Conservation (phyloP, 1,284 basidiomycete genomes). For the Calocybe gambosa region DNA sequence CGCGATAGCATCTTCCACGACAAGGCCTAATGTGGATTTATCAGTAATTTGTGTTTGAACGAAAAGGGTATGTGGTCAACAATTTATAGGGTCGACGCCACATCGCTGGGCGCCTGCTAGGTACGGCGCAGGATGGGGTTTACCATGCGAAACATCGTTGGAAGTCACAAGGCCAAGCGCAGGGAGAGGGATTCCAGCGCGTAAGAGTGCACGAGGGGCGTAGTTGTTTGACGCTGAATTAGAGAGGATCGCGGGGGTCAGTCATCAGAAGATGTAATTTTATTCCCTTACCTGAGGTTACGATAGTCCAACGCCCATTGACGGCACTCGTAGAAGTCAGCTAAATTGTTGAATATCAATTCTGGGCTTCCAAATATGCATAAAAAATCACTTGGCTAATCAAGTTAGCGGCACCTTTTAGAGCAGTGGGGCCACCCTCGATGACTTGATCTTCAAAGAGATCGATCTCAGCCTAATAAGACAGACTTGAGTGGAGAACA, state of each 20-base stretch:
- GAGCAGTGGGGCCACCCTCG: conserved; percentile 46
- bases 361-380: neutral
- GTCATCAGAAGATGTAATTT: neutral
- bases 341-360: conserved; percentile 16
- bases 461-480: conserved; percentile 46
- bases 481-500: neutral
- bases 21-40: conserved; percentile 48
- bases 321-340: conserved; percentile 23
- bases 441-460: conserved; percentile 65
- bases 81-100: conserved; percentile 43
- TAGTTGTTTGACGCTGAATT: conserved; percentile 60
- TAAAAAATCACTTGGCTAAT: conserved; percentile 37
- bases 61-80: conserved; percentile 27
- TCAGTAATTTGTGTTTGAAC: neutral
- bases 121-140: conserved; percentile 81
- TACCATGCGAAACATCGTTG: conserved; percentile 68
- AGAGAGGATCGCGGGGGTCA: neutral
- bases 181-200: conserved; percentile 53
- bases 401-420: conserved; percentile 48
- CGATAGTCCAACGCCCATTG: conserved; percentile 69
- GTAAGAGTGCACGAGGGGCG: conserved; percentile 54
- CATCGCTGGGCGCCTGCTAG: conserved; percentile 52
- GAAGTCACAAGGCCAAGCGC: conserved; percentile 60
- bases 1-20: conserved; percentile 81
- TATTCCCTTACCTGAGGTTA: conserved; percentile 59